Percentiles rank a stretch among this genome's conserved stretches.
Evolutionary conservation across 768 basidiomycete species (phyloP).

Genomic region (Piloderma croceum): DNA sequence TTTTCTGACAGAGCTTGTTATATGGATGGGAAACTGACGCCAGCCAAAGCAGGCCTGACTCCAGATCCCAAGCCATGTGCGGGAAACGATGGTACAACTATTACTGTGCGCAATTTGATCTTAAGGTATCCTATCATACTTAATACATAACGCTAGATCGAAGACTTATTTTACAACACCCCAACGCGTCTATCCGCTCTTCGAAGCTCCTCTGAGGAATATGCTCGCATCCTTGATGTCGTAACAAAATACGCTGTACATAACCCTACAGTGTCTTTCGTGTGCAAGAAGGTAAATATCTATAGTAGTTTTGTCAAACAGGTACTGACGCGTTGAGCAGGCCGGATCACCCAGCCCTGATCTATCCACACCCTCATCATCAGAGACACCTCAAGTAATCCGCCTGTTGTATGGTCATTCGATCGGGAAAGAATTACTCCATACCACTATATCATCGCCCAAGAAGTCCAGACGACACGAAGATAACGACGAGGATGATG

Average conservation of each 20-base stretch:
- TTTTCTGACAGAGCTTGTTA: conserved; percentile 64
- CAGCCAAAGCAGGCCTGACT: conserved; percentile 63
- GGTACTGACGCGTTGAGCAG: conserved; percentile 34
- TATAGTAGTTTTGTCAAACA: background rate
- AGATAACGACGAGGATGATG: conserved; percentile 20
- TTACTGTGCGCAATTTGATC: conserved; percentile 50
- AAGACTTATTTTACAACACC: conserved; percentile 92
- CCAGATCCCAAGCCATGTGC: conserved; percentile 85
- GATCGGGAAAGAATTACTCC: conserved; percentile 71
- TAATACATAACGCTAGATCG: too few relatives aligned
- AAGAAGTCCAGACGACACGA: conserved; percentile 26
- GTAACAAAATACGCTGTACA: conserved; percentile 92
- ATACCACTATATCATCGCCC: conserved; percentile 34
- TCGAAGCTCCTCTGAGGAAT: conserved; percentile 84
- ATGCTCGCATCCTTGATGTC: conserved; percentile 84
- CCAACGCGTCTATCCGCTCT: conserved; percentile 84
- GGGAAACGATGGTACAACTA: conserved; percentile 90
- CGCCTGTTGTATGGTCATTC: conserved; percentile 75
- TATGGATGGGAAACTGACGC: conserved; percentile 66
- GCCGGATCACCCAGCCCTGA: conserved; percentile 71
- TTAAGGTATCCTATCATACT: background rate
- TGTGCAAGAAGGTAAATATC: conserved; percentile 77
- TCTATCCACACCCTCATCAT: conserved; percentile 69
- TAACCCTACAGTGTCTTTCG: conserved; percentile 82
- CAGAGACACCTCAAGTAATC: conserved; percentile 65